phyloP scores from a whole-genome alignment of 805 yeast species.

The Starmerella stellata region DNA sequence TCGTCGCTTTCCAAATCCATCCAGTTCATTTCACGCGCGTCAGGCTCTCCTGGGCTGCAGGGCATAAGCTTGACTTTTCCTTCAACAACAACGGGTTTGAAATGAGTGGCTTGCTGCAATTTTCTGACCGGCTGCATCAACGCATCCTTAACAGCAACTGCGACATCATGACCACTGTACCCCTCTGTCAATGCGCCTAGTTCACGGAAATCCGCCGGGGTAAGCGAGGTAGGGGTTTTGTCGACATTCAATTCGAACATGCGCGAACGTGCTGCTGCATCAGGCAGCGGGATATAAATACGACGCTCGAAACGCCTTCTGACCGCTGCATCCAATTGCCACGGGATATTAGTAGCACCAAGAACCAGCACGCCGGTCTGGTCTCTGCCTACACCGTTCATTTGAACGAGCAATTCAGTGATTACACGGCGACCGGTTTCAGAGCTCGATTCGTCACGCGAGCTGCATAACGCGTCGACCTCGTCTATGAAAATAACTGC shows the following conservation, averaged over 20 bases:
- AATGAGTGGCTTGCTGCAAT: slow-evolving; percentile 91
- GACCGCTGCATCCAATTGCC: slow-evolving; percentile 96
- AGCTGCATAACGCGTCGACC: slow-evolving; percentile 94
- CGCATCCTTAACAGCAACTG: slow-evolving; percentile 93
- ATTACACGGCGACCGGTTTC: slow-evolving; percentile 93
- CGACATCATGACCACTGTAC: slow-evolving; percentile 91
- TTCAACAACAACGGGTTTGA: slow-evolving; percentile 32
- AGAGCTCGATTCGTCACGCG: slow-evolving; percentile 93
- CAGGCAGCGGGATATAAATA: slow-evolving; percentile 89
- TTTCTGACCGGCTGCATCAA: slow-evolving; percentile 94
- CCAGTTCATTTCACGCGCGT: slow-evolving; percentile 84
- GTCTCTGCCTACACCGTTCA: slow-evolving; percentile 98
- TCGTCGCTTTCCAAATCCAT: slow-evolving; percentile 78
- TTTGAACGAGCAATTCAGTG: slow-evolving; percentile 87
- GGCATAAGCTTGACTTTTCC: slow-evolving; percentile 45
- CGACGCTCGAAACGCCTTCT: slow-evolving; percentile 91
- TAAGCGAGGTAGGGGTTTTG: slow-evolving; percentile 63
- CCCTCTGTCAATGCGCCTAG: slow-evolving; percentile 92
- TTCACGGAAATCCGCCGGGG: slow-evolving; percentile 51
- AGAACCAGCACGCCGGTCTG: slow-evolving; percentile 78
- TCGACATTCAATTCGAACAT: slow-evolving; percentile 94
- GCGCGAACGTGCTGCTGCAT: slow-evolving; percentile 70
- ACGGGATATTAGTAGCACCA: slow-evolving; percentile 96
- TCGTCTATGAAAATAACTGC: slow-evolving; percentile 93
- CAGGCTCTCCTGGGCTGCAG: slow-evolving; percentile 90